phyloP scores from a whole-genome alignment of 306 rosid genomes.

The Quillaja saponaria region DNA sequence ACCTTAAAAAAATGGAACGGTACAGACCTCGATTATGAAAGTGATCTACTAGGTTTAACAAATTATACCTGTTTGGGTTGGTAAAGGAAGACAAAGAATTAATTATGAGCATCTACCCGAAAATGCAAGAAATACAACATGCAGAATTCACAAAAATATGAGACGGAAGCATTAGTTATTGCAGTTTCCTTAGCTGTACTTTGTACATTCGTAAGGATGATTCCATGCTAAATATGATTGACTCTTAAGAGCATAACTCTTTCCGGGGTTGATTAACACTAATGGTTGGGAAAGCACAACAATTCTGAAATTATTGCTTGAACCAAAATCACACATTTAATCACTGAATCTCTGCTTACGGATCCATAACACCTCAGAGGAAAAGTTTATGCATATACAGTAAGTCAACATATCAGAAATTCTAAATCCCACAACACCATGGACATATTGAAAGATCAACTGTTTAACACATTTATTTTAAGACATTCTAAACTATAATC shows the following conservation, averaged over 20 bases:
- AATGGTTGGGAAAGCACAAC: slow-evolving; percentile 6
- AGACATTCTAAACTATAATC: too few species aligned
- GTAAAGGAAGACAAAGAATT: slow-evolving; percentile 25
- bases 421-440: too few species aligned
- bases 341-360: neutral
- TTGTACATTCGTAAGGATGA: too few species aligned
- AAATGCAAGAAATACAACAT: neutral
- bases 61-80: slow-evolving; percentile 73
- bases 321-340: neutral
- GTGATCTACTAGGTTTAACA: slow-evolving; percentile 63
- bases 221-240: too few species aligned
- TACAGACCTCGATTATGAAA: slow-evolving; percentile 83
- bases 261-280: neutral
- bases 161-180: neutral
- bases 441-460: too few species aligned
- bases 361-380: neutral
- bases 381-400: neutral
- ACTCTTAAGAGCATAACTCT: too few species aligned
- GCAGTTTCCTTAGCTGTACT: neutral
- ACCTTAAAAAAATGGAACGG: slow-evolving; percentile 80
- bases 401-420: too few species aligned
- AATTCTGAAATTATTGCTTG: neutral
- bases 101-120: slow-evolving; percentile 3
- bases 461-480: too few species aligned
- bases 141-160: slow-evolving; percentile 11